These are phyloP conservation scores for Solanum dulcamara DNA, from an alignment of 257 asterid genomes.

Conservation along the genomic window DNA sequence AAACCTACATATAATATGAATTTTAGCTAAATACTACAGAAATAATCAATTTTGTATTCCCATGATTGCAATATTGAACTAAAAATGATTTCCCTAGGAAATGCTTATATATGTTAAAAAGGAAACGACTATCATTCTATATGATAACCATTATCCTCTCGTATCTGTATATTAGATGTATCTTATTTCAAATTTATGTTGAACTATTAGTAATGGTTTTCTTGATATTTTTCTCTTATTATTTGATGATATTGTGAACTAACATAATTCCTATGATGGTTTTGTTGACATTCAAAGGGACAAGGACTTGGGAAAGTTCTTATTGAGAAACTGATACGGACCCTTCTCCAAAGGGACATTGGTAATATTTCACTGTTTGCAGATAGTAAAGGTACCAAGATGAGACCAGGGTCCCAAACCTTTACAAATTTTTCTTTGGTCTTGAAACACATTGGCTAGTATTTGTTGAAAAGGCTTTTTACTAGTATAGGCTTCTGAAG, in stretches of 20 bases:
- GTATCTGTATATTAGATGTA: not conserved
- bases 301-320: slow-evolving; percentile 95
- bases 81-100: not conserved
- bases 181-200: not conserved
- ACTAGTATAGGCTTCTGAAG: not conserved
- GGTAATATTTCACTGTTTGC: slow-evolving; percentile 89
- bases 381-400: slow-evolving; percentile 70
- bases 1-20: not conserved
- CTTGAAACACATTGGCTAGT: not conserved
- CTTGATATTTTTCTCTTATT: not conserved
- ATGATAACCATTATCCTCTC: not conserved
- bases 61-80: not conserved
- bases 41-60: not conserved
- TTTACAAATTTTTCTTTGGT: not conserved
- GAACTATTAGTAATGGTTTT: not conserved
- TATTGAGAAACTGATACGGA: slow-evolving; percentile 69
- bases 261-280: not conserved
- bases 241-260: not conserved
- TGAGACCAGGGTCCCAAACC: not conserved
- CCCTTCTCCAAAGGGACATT: slow-evolving; percentile 81
- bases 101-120: not conserved
- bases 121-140: not conserved
- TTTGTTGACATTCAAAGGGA: slow-evolving; percentile 36
- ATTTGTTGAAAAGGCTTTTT: not conserved
- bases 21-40: not conserved